Percentiles rank a stretch among this genome's conserved stretches.
These are phyloP conservation scores for Davidsoniella neocaledoniae DNA, from an alignment of 2,329 filamentous ascomycete species.

Conservation along the genomic window DNA sequence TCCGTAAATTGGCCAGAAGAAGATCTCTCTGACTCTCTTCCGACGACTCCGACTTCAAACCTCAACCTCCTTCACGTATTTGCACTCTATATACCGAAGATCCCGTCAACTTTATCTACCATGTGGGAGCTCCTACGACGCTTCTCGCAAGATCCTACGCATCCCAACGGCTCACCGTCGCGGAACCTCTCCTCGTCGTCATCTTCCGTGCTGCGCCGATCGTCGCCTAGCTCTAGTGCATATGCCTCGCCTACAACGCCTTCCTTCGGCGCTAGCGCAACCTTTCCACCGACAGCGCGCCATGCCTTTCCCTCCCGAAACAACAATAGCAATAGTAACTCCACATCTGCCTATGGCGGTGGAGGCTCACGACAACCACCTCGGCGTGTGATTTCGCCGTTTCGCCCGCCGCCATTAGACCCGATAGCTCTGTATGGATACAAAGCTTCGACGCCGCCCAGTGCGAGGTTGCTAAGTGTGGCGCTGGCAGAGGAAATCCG, in stretches of 20 bases:
- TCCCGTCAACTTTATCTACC: not conserved
- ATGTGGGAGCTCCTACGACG: constrained; percentile 12
- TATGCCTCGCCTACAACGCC: constrained; percentile 2
- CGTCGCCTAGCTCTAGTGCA: constrained; percentile 1
- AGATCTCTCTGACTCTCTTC: not conserved
- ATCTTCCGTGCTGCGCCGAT: not conserved
- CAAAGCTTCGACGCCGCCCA: constrained; percentile 37
- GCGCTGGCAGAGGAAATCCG: constrained; percentile 84
- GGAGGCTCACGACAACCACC: constrained; percentile 23
- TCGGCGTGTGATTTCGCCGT: constrained; percentile 52
- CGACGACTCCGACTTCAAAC: not conserved
- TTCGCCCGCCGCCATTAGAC: constrained; percentile 77
- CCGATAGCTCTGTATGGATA: constrained; percentile 58
- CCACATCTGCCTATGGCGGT: constrained; percentile 4
- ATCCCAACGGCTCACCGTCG: not conserved
- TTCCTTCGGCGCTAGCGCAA: no score
- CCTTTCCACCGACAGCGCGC: not conserved
- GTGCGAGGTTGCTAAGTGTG: constrained; percentile 49
- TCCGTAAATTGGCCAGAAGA: not conserved
- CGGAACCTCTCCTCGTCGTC: constrained; percentile 11
- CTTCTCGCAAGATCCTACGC: constrained; percentile 10
- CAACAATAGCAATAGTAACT: not conserved
- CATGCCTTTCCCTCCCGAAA: not conserved
- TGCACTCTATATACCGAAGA: not conserved
- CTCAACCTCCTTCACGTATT: not conserved